A percentile compares a stretch with the other conserved stretches of the same genome.
Evolutionary conservation across 1,284 basidiomycete species (phyloP).

Genomic region (Stygiomarasmius scandens): DNA sequence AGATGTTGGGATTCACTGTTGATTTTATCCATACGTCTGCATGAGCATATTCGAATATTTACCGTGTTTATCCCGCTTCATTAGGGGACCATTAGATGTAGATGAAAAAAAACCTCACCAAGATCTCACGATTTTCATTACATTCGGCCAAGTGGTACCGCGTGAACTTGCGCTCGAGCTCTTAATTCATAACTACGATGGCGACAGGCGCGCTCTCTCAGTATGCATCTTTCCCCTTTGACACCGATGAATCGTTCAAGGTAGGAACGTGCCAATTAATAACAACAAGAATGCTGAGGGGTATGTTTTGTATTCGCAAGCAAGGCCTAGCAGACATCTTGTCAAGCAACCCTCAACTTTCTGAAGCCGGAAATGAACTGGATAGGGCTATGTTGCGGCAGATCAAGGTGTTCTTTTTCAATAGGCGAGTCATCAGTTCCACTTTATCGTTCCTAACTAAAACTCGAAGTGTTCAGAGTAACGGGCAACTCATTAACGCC

Average conservation of each 20-base stretch:
- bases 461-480: slow-evolving; percentile 32
- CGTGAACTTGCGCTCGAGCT: neutral
- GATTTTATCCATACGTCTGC: no score
- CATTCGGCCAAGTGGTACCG: slow-evolving; percentile 3
- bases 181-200: neutral
- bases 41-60: no score
- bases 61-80: no score
- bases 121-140: no score
- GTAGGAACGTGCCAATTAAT: slow-evolving; percentile 35
- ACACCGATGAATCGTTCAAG: slow-evolving; percentile 59
- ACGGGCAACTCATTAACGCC: slow-evolving; percentile 42
- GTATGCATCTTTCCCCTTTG: slow-evolving; percentile 49
- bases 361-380: slow-evolving; percentile 36
- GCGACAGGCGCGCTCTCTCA: neutral
- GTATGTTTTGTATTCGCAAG: slow-evolving; percentile 38
- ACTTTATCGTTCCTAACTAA: neutral
- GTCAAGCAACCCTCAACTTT: slow-evolving; percentile 40
- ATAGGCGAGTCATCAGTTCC: slow-evolving; percentile 46
- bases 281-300: neutral
- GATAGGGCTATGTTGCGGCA: slow-evolving; percentile 50
- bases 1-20: no score
- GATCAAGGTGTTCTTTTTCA: slow-evolving; percentile 73
- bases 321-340: slow-evolving; percentile 65
- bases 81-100: no score
- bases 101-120: no score